Conservation (phyloP, 2,329 filamentous ascomycete genomes). For the Alternaria sp. region DNA sequence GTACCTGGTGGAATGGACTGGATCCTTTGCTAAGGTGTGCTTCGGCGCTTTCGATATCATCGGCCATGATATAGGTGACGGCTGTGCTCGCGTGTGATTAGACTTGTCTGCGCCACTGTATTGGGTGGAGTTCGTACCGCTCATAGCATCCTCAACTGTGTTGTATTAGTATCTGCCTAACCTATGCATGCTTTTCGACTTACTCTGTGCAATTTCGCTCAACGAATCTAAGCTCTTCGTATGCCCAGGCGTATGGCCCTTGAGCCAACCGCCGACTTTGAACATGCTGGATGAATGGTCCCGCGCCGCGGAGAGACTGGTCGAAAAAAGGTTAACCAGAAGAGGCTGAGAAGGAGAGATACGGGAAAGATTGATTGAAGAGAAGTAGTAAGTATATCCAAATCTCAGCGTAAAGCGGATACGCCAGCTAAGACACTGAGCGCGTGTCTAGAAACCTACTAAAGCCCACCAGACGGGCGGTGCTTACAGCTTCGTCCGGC, state of each 20-base stretch:
- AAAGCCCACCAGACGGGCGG: conserved; percentile 3
- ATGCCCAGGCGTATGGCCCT: conserved; percentile 46
- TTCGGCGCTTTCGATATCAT: conserved; percentile 87
- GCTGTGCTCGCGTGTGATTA: conserved; percentile 54
- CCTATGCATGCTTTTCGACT: neutral
- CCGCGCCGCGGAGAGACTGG: neutral
- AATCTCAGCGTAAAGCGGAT: neutral
- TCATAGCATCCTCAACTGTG: conserved; percentile 56
- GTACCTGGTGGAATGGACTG: conserved; percentile 79
- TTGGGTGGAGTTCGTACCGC: conserved; percentile 41
- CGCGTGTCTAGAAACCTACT: conserved; percentile 9
- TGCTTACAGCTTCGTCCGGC: conserved; percentile 25
- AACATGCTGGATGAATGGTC: conserved; percentile 30
- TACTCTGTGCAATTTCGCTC: conserved; percentile 65
- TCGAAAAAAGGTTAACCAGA: neutral
- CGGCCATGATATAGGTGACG: conserved; percentile 79
- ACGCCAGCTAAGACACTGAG: conserved; percentile 3
- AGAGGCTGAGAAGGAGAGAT: neutral
- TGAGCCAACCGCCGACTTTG: conserved; percentile 50
- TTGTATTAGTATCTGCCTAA: conserved; percentile 21
- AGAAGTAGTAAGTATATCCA: neutral
- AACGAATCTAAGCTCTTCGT: conserved; percentile 64
- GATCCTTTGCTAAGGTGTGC: conserved; percentile 69
- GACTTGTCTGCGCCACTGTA: conserved; percentile 11
- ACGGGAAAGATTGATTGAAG: neutral